Base-by-base conservation (phyloP, 768 basidiomycete genomes). In the Agrocybe praecox region DNA sequence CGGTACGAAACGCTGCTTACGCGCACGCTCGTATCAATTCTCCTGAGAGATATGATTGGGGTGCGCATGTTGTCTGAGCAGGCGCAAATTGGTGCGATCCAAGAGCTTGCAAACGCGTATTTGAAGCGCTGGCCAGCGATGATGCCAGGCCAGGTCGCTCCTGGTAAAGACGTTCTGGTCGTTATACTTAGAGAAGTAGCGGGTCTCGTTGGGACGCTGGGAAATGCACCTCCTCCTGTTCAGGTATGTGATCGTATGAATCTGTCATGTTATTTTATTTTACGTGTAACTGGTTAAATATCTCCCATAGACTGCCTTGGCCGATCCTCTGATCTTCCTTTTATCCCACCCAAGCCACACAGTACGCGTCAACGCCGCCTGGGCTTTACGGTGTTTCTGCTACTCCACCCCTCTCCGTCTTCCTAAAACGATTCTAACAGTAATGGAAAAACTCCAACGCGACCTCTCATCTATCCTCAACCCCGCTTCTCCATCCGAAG, bases 111-210 rank as follows among this genome's bases (percentile, higher is more conserved):
- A 0, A 87, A 79, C 33, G 77, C 82, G 4, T 97, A 94, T 68
- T 75, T 97, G 57, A 94, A 91, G 70, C 83, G 92, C 51, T 98
- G 94, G 94, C 94, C 95, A 1, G 89, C 93, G 0, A 83, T 96
- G 72, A 87, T 98, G 82, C 94, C 94, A 10, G 93, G 92, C 7
- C 88, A 92, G 61, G 75, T 76, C 18, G 82, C 88, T 0, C 92
- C 94, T 0, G 76, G 73, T 33, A 81, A 90, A 6, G 68, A 84
- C 1, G 83, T 91, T 1, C 76, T 98, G 6, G 81, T 86, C 1
- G 80, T 96, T 26, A 87, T 85, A 6, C 75, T 98, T 19, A 80
- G 87, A 52, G 96, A 98, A 70, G 87, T 94, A 19, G 88, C 93
- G 0, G 92, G 90, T 0, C 73, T 98, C 17, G 72, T 98, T 15